Base-by-base conservation (phyloP, 2,329 filamentous ascomycete genomes). In the Boeremia lycopersici region DNA sequence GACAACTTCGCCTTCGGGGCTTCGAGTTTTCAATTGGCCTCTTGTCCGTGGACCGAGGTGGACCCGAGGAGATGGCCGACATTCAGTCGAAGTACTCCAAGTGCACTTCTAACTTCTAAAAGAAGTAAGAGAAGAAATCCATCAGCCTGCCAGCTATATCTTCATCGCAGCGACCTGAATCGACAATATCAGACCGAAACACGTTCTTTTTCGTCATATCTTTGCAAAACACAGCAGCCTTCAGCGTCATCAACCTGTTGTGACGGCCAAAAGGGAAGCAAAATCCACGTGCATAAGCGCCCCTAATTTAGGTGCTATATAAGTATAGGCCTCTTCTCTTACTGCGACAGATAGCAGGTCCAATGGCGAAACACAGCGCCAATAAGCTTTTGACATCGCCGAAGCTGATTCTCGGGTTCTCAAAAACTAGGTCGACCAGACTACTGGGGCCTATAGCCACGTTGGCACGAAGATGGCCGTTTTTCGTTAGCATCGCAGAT, bases 401-500 rank as follows among this genome's bases (percentile, higher is more conserved):
- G 11, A 19, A 41, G 3, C 29, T 61, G 6, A 53, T 53, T 31
- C 49, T 56, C 23, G 35, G 34, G 10, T 61, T 59, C 23, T 17
- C 59, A 10, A 38, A 33, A 11, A 59, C 26, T 61, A 6, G 59
- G 56, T 11, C 56, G 56, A 29, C 56, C 56, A 2, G 59, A 59
- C 42, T 59, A 57, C 28, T 62, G 56, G 56, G 56, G 36, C 30
- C 45, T 56, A 13, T 48, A 61, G 35, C 13, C 46, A 1, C 42
- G 53, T 23, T 57, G 53, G 56, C 45, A 62, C 15, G 34, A 59
- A 44, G 36, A 43, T 15, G 38, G 23, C 6, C n/a, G 33, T 63
- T 41, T 64, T 50, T 40, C 63, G 58, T 51, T 60, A 64, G 38
- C 56, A 61, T n/a, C n/a, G n/a, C n/a, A n/a, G n/a, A n/a, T n/a